Percentiles rank a stretch among this genome's conserved stretches.
Conservation (phyloP, 257 asterid genomes). For the Jaltomata sinuosa region DNA sequence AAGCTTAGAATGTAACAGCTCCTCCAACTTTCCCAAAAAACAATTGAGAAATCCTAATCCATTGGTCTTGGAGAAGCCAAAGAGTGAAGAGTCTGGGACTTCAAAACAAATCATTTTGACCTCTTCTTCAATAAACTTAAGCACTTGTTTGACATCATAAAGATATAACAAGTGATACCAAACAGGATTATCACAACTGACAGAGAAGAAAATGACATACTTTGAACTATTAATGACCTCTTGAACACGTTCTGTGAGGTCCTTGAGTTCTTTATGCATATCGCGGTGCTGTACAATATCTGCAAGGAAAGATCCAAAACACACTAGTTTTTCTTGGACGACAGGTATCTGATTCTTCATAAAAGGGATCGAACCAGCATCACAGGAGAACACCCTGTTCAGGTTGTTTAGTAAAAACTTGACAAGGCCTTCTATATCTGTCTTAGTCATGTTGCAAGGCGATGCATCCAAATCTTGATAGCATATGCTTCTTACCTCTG, state of each 20-base stretch:
- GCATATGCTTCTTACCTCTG: too few relatives aligned
- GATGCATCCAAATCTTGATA: too few relatives aligned
- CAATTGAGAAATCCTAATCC: not conserved
- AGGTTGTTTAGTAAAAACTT: too few relatives aligned
- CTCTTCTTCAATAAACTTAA: not conserved
- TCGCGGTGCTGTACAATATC: not conserved
- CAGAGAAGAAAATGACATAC: not conserved
- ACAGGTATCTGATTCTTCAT: too few relatives aligned
- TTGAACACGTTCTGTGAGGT: not conserved
- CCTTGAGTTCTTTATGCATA: not conserved
- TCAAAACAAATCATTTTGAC: not conserved
- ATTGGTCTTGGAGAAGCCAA: not conserved
- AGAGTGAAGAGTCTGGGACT: not conserved
- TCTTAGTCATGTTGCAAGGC: too few relatives aligned
- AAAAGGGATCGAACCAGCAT: too few relatives aligned
- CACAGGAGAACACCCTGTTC: too few relatives aligned
- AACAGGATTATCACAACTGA: not conserved
- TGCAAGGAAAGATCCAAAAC: not conserved
- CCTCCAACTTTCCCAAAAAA: not conserved
- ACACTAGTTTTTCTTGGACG: not conserved
- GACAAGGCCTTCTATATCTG: too few relatives aligned
- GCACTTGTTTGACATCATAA: not conserved
- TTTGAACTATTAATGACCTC: not conserved
- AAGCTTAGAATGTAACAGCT: not conserved
- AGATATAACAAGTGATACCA: not conserved